Conservation (phyloP, 2,329 filamentous ascomycete species). For the Exophiala oligosperma region DNA sequence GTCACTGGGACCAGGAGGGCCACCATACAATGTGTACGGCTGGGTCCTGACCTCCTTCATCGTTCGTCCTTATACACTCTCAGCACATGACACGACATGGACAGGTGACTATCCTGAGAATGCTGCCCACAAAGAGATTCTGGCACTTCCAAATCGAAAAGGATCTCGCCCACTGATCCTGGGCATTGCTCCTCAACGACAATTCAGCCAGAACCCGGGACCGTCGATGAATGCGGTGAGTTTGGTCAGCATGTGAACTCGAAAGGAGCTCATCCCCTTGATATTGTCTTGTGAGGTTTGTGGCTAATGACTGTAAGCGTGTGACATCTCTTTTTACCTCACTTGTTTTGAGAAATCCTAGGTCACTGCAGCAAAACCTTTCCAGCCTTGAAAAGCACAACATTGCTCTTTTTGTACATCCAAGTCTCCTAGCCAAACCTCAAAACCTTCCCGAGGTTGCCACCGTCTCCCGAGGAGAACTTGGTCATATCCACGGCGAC, state of each 20-base stretch:
- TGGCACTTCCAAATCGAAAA: constrained; percentile 59
- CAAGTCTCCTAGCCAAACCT: constrained; percentile 12
- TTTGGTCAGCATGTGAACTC: not conserved
- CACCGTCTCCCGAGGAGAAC: constrained; percentile 62
- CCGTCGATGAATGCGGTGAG: constrained; percentile 44
- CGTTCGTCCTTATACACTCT: constrained; percentile 22
- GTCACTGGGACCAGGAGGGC: constrained; percentile 39
- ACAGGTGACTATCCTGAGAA: constrained; percentile 20
- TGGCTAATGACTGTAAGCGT: constrained; percentile 42
- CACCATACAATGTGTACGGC: constrained; percentile 38
- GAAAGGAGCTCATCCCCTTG: not conserved
- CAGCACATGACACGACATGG: constrained; percentile 10
- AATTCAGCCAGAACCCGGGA: constrained; percentile 67
- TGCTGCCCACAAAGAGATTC: constrained; percentile 42
- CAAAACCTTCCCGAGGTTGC: constrained; percentile 54
- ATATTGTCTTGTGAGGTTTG: not conserved
- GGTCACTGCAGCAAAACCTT: constrained; percentile 16
- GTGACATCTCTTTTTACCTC: constrained; percentile 18
- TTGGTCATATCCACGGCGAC: constrained; percentile 78
- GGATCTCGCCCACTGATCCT: constrained; percentile 66
- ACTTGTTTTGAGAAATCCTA: constrained; percentile 16
- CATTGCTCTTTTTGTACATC: constrained; percentile 22
- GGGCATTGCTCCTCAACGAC: constrained; percentile 80
- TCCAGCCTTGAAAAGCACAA: constrained; percentile 22
- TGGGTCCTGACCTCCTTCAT: constrained; percentile 32